Evolutionary conservation across 768 basidiomycete species (phyloP).

Genomic region (Rhodotorula toruloides): DNA sequence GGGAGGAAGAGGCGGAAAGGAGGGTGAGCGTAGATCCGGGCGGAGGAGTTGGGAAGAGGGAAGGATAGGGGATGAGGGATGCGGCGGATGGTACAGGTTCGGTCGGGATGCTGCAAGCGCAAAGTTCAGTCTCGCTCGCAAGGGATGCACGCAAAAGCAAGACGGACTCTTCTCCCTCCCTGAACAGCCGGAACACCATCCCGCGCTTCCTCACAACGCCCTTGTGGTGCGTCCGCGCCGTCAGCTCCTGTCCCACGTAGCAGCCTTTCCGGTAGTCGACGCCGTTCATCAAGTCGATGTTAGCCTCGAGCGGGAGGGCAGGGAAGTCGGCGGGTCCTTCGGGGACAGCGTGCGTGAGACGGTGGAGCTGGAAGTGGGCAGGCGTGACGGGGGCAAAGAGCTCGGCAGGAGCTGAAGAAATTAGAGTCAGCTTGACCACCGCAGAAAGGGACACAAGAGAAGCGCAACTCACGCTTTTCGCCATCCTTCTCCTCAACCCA

Average conservation of each 20-base stretch:
- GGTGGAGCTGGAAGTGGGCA: conserved; percentile 61
- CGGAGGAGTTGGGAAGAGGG: conserved; percentile 28
- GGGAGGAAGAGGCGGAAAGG: conserved; percentile 7
- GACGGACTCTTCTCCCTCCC: conserved; percentile 46
- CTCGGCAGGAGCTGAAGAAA: conserved; percentile 16
- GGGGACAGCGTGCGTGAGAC: conserved; percentile 76
- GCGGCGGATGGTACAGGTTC: conserved; percentile 26
- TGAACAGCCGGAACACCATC: conserved; percentile 65
- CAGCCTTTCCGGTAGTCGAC: conserved; percentile 98
- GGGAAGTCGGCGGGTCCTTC: conserved; percentile 78
- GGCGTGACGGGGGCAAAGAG: conserved; percentile 22
- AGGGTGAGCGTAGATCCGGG: conserved; percentile 25
- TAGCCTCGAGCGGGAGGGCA: conserved; percentile 88
- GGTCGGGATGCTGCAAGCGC: background rate
- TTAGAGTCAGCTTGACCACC: too few species aligned
- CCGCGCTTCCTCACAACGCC: conserved; percentile 86
- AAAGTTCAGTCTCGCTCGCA: too few species aligned
- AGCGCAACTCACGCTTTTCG: conserved; percentile 62
- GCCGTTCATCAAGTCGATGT: conserved; percentile 89
- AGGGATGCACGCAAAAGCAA: background rate
- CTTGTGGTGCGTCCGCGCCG: conserved; percentile 92
- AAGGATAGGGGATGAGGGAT: conserved; percentile 10
- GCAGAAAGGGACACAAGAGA: background rate
- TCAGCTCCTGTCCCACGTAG: conserved; percentile 95
- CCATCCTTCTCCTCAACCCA: conserved; percentile 47